phyloP scores from a whole-genome alignment of 768 basidiomycete species.

The Boletus huronensis region DNA sequence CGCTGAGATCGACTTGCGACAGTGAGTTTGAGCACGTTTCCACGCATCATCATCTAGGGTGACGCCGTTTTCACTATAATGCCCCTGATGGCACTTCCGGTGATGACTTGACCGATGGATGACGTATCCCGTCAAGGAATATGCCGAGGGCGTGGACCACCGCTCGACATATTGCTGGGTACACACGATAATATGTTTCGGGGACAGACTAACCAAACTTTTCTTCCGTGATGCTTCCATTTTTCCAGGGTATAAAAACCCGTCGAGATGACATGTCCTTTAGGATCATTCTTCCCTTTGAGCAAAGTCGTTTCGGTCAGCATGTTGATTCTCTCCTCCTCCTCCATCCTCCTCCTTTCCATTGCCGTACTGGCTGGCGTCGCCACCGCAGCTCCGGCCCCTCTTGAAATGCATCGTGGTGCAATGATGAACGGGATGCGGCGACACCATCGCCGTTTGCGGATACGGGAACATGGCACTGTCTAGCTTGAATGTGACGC shows the following conservation, averaged over 20 bases:
- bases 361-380: background rate
- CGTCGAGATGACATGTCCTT: background rate
- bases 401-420: background rate
- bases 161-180: background rate
- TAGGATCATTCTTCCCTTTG: background rate
- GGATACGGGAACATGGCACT: background rate
- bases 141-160: background rate
- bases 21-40: background rate
- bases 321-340: slow-evolving; percentile 7
- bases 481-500: background rate
- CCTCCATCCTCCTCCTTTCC: slow-evolving; percentile 1
- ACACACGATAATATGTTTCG: background rate
- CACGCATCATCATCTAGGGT: background rate
- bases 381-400: slow-evolving; percentile 2
- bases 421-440: background rate
- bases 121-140: background rate
- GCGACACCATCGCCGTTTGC: background rate
- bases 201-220: background rate
- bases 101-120: background rate
- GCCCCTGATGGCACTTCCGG: background rate
- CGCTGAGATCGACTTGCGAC: background rate
- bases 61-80: background rate
- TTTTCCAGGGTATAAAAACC: slow-evolving; percentile 9
- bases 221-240: background rate
- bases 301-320: background rate